Evolutionary conservation across 2,329 filamentous ascomycete genomes (phyloP).

Genomic region (Pleurostoma richardsiae): DNA sequence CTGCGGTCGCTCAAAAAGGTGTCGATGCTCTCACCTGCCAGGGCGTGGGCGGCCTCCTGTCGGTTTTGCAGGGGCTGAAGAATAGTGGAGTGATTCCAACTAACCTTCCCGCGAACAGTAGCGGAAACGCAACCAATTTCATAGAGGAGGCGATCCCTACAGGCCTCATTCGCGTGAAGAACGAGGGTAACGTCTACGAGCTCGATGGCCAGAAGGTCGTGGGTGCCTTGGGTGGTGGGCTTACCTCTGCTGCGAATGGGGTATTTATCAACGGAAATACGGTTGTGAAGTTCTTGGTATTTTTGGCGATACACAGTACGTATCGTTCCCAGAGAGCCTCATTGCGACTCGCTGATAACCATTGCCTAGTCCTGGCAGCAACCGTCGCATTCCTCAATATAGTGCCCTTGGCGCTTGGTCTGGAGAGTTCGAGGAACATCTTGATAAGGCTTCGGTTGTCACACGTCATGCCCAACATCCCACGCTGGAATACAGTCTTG

Average conservation of each 20-base stretch:
- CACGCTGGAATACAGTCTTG: conserved; percentile 16
- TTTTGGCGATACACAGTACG: conserved; percentile 19
- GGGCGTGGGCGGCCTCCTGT: conserved; percentile 24
- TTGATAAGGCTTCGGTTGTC: conserved; percentile 14
- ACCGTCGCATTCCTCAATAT: conserved; percentile 16
- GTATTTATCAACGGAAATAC: conserved; percentile 14
- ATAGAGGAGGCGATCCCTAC: conserved; percentile 17
- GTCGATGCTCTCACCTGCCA: conserved; percentile 23
- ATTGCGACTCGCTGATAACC: not conserved
- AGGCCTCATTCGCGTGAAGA: conserved; percentile 17
- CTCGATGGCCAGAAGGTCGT: conserved; percentile 16
- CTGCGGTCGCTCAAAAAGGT: conserved; percentile 19
- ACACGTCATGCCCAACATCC: conserved; percentile 14
- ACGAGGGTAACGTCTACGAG: conserved; percentile 17
- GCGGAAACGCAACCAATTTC: conserved; percentile 3
- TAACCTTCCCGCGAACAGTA: not conserved
- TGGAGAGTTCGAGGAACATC: conserved; percentile 19
- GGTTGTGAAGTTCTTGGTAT: conserved; percentile 11
- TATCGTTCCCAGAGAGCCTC: not conserved
- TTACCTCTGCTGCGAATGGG: conserved; percentile 7
- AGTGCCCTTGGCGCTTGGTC: conserved; percentile 19
- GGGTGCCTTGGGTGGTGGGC: conserved; percentile 10
- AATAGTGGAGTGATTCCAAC: conserved; percentile 6
- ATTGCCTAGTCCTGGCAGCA: conserved; percentile 15
- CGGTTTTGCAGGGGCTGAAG: conserved; percentile 17